A percentile compares a stretch with the other conserved stretches of the same genome.
Conservation (phyloP, 73 alveolate genomes). For the Stentor coeruleus region DNA sequence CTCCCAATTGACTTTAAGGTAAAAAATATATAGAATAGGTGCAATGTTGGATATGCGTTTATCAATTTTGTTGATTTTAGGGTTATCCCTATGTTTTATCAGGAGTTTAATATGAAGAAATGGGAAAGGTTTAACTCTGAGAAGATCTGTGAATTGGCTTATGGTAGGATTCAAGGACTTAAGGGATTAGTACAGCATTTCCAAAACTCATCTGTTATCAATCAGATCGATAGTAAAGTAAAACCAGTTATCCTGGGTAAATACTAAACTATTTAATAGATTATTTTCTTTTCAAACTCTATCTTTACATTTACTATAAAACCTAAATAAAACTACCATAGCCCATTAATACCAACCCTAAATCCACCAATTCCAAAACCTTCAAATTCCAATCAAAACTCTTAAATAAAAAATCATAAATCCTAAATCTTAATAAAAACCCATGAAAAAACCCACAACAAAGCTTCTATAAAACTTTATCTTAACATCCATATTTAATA, state of each 20-base stretch:
- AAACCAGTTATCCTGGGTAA: neutral
- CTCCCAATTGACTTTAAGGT: constrained; percentile 55
- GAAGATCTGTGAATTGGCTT: constrained; percentile 31
- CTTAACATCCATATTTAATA: neutral
- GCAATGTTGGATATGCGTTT: constrained; percentile 96
- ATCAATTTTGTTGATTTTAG: constrained; percentile 85
- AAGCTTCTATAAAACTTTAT: too few species aligned
- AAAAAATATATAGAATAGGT: constrained; percentile 82
- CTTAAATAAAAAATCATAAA: too few species aligned
- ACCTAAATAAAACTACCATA: too few species aligned
- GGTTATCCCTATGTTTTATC: constrained; percentile 68
- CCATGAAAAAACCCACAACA: too few species aligned
- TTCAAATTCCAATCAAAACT: too few species aligned
- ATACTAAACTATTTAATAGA: too few species aligned
- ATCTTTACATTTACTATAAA: too few species aligned
- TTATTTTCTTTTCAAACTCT: too few species aligned
- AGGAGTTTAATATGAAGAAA: constrained; percentile 76
- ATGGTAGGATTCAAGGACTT: neutral
- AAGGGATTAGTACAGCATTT: neutral
- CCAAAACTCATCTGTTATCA: neutral
- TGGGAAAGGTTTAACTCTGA: constrained; percentile 86
- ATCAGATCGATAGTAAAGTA: neutral
- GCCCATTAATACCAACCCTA: too few species aligned
- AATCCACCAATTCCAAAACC: too few species aligned
- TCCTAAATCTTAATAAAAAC: too few species aligned